Percentiles rank a stretch among this genome's conserved stretches.
These are phyloP conservation scores for Rhizoclosmatium sp. DNA, from an alignment of 192 early-diverging fungal genomes.

Conservation along the genomic window DNA sequence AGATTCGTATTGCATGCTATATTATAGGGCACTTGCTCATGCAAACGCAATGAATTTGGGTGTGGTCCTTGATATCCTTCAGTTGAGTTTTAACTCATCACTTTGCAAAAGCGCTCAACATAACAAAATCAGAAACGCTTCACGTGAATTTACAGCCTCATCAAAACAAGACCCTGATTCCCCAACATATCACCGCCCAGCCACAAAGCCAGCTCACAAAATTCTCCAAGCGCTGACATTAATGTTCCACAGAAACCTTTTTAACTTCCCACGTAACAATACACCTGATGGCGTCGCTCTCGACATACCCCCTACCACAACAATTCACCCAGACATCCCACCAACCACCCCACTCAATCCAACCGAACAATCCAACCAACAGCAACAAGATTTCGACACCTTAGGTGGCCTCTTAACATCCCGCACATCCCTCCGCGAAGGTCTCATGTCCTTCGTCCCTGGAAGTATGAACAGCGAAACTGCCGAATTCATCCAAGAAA, in stretches of 20 bases:
- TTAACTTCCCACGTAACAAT: slow-evolving; percentile 7
- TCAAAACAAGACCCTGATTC: neutral
- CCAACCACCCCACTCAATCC: neutral
- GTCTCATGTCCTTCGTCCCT: slow-evolving; percentile 44
- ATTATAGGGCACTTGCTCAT: slow-evolving; percentile 46
- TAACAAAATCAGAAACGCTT: neutral
- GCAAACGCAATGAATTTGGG: slow-evolving; percentile 40
- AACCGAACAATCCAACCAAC: neutral
- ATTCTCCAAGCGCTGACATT: slow-evolving; percentile 45
- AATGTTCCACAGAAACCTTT: slow-evolving; percentile 37
- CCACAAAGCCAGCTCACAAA: slow-evolving; percentile 3
- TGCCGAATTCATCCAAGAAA: slow-evolving; percentile 41
- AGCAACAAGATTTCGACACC: slow-evolving; percentile 19
- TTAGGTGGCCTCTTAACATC: slow-evolving; percentile 25
- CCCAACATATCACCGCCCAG: neutral
- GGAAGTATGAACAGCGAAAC: slow-evolving; percentile 52
- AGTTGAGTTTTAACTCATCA: neutral
- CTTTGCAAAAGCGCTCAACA: neutral
- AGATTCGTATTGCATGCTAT: slow-evolving; percentile 44
- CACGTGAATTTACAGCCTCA: neutral
- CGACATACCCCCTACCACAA: neutral
- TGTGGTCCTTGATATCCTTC: slow-evolving; percentile 34
- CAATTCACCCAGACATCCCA: neutral
- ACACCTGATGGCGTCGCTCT: neutral
- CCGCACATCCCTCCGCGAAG: slow-evolving; percentile 35